Percentiles rank a stretch among this genome's conserved stretches.
These are phyloP conservation scores for Pulveroboletus ravenelii DNA, from an alignment of 768 basidiomycete species.

Conservation along the genomic window DNA sequence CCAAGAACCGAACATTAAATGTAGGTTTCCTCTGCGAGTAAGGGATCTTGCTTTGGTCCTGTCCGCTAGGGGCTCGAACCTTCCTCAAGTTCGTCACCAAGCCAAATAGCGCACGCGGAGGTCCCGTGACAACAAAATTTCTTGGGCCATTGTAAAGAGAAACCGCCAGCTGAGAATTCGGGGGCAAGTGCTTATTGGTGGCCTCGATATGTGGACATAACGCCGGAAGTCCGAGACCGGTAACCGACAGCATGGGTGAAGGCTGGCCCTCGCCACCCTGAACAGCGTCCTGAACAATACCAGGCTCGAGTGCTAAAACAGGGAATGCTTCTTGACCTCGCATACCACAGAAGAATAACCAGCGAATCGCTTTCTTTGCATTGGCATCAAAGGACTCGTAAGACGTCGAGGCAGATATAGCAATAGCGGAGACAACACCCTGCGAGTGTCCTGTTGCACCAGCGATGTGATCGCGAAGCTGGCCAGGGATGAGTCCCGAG, in stretches of 20 bases:
- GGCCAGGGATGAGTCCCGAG: slow-evolving; percentile 69
- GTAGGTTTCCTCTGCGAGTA: slow-evolving; percentile 94
- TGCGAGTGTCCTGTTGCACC: slow-evolving; percentile 98
- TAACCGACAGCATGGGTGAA: slow-evolving; percentile 89
- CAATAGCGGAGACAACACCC: slow-evolving; percentile 92
- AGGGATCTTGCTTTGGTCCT: slow-evolving; percentile 91
- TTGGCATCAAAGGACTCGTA: slow-evolving; percentile 74
- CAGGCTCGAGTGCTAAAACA: slow-evolving; percentile 81
- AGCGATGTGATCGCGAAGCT: slow-evolving; percentile 68
- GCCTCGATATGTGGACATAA: slow-evolving; percentile 78
- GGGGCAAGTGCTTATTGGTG: slow-evolving; percentile 82
- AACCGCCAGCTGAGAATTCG: slow-evolving; percentile 72
- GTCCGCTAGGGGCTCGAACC: slow-evolving; percentile 77
- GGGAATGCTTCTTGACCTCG: slow-evolving; percentile 96
- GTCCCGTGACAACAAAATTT: slow-evolving; percentile 90
- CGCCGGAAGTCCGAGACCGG: slow-evolving; percentile 70
- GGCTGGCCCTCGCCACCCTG: slow-evolving; percentile 93
- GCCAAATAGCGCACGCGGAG: slow-evolving; percentile 87
- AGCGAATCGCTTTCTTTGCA: slow-evolving; percentile 77
- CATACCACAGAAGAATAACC: slow-evolving; percentile 91
- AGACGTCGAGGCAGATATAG: slow-evolving; percentile 73
- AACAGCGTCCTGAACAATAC: slow-evolving; percentile 79
- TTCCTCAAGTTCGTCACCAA: slow-evolving; percentile 89
- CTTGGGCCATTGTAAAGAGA: slow-evolving; percentile 92
- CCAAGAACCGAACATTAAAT: slow-evolving; percentile 89